Conservation (phyloP, 768 basidiomycete genomes). For the Termitomyces sp. region DNA sequence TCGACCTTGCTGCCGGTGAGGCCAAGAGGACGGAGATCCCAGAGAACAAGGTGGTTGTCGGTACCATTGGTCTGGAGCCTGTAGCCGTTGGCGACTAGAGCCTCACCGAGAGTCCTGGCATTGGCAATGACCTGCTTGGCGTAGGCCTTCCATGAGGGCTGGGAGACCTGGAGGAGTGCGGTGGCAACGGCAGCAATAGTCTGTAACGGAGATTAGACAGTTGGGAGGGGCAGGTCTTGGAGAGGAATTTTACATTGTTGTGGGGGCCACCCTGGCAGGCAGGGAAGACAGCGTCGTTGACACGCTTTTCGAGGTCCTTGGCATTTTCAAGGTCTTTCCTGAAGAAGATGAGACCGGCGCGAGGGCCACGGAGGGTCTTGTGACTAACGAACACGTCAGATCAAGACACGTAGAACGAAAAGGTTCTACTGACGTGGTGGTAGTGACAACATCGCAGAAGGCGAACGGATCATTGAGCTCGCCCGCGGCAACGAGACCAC, state of each 20-base stretch:
- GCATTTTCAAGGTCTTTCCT: conserved; percentile 80
- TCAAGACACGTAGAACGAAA: neutral
- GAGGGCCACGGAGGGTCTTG: conserved; percentile 97
- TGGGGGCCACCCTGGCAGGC: conserved; percentile 99
- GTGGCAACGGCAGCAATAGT: conserved; percentile 96
- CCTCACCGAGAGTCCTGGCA: conserved; percentile 67
- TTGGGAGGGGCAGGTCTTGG: neutral
- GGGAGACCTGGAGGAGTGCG: conserved; percentile 83
- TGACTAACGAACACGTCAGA: conserved; percentile 45
- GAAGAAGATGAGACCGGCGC: conserved; percentile 98
- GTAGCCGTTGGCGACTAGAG: conserved; percentile 78
- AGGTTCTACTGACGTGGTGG: conserved; percentile 69
- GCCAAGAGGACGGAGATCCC: conserved; percentile 93
- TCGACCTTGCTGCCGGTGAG: conserved; percentile 98
- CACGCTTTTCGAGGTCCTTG: conserved; percentile 89
- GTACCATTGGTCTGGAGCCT: conserved; percentile 96
- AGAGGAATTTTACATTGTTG: conserved; percentile 71
- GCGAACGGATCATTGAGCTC: conserved; percentile 91
- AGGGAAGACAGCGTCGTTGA: conserved; percentile 98
- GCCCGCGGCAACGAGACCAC: conserved; percentile 89
- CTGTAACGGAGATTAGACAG: conserved; percentile 26
- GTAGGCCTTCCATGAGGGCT: conserved; percentile 86
- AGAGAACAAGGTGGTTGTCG: conserved; percentile 96
- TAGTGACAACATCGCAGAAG: conserved; percentile 95
- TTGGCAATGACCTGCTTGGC: conserved; percentile 94